Evolutionary conservation across 805 yeast species (phyloP), one percentile per base, ranked within the genome.

Genomic region (Zygoascus biomembranicola): DNA sequence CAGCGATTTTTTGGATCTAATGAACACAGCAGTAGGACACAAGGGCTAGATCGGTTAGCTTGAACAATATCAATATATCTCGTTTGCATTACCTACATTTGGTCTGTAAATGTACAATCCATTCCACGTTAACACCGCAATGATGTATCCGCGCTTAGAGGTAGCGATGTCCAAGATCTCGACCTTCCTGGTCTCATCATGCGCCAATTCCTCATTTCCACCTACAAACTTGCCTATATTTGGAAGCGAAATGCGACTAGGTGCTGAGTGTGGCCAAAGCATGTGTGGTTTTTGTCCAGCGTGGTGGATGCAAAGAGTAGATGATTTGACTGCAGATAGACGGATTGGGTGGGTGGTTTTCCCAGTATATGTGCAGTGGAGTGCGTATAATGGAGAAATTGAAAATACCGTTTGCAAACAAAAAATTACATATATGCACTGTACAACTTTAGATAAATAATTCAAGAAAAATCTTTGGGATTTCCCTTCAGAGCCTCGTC

Each of bases 11-110:
- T 61, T 60, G 0, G 77, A 66, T 52, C 86, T 64, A 6, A 70
- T 65, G 58, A 79, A 80, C 2, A 73, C 72, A 9, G 77, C 74
- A 4, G 80, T 65, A 1, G 82, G 80, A 13, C 77, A 66, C 47
- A 74, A 66, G 2, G 79, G 77, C 55, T 66, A 57, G 5, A 31
- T 49, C 42, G 41, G 47, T 9, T 14, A 19, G 37, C 47, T 32
- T 19, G 49, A 19, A 53, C 42, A 41, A 53, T 53, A 14, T n/a
- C 37, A 49, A 19, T 23, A 16, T 35, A 26, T 20, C 28, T 3
- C 3, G 10, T 35, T 35, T 35, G 16, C 13, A 32, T 5, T 18
- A 42, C 63, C 32, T 28, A 59, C 64, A 53, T 64, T 60, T 20
- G 70, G 67, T 53, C 75, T 72, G 61, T 65, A 74, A 35, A 75